Percentiles rank a stretch among this genome's conserved stretches.
These are phyloP conservation scores for Lactifluus hygrophoroides DNA, from an alignment of 768 basidiomycete species.

Conservation along the genomic window DNA sequence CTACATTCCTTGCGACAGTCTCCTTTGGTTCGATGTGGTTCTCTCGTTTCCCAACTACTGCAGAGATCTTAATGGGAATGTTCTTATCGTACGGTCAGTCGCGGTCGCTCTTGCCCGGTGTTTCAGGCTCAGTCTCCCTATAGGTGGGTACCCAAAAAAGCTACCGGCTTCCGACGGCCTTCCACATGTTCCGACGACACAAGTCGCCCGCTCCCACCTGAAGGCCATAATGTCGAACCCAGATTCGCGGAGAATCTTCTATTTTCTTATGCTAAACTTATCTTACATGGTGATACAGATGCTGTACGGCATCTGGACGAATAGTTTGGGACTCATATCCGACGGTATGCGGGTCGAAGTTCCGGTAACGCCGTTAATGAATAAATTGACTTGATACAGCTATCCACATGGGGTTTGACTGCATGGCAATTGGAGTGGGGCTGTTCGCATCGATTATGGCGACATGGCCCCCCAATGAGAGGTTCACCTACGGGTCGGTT, in stretches of 20 bases:
- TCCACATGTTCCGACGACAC: conserved; percentile 24
- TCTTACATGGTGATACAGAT: conserved; percentile 97
- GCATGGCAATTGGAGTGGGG: conserved; percentile 93
- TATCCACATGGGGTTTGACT: conserved; percentile 99
- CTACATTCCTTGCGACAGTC: conserved; percentile 38
- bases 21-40: conserved; percentile 56
- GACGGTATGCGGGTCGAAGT: conserved; percentile 53
- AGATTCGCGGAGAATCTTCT: conserved; percentile 93
- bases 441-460: conserved; percentile 96
- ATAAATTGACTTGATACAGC: conserved; percentile 39
- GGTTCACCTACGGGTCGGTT: conserved; percentile 88
- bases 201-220: conserved; percentile 53
- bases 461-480: conserved; percentile 90
- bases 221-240: conserved; percentile 87
- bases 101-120: neutral
- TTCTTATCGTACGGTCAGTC: conserved; percentile 58
- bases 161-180: conserved; percentile 14
- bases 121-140: neutral
- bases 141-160: conserved; percentile 17
- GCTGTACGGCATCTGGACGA: conserved; percentile 96
- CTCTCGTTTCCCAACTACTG: conserved; percentile 48
- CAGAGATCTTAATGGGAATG: conserved; percentile 48
- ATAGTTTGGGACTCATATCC: conserved; percentile 91
- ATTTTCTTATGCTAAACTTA: conserved; percentile 91
- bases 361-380: neutral